Conservation (phyloP, 805 yeast species). For the Starmerella cellae region DNA sequence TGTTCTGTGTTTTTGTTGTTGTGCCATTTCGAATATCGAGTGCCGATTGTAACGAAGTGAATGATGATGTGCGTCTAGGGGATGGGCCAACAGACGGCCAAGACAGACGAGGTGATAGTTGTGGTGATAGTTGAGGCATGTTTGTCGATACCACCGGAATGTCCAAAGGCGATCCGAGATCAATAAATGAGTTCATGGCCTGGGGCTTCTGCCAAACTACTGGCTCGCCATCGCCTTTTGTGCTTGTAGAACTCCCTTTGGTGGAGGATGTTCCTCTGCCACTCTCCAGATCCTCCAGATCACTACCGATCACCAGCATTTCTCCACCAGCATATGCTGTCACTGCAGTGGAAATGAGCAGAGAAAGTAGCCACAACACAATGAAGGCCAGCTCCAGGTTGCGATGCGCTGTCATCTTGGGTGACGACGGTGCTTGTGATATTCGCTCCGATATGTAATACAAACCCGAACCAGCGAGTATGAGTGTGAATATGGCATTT, state of each 20-base stretch:
- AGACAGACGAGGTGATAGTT: conserved; percentile 7
- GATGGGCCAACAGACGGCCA: conserved; percentile 14
- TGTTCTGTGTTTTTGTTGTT: too few relatives aligned
- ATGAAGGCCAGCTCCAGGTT: conserved; percentile 12
- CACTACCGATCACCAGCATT: conserved; percentile 1
- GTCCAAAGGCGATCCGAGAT: conserved; percentile 6
- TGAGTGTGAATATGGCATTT: not conserved
- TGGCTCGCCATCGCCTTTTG: not conserved
- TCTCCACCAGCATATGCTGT: conserved; percentile 13
- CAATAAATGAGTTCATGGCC: not conserved
- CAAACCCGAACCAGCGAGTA: conserved; percentile 12
- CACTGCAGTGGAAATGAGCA: conserved; percentile 1
- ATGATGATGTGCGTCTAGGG: conserved; percentile 1
- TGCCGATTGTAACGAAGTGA: conserved; percentile 7
- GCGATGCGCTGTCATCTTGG: not conserved
- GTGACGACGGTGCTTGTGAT: not conserved
- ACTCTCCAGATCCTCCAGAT: not conserved
- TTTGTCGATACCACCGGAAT: not conserved
- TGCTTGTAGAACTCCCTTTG: not conserved
- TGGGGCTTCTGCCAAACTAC: not conserved
- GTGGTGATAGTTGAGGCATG: conserved; percentile 1
- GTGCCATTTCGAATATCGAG: not conserved
- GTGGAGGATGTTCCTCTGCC: not conserved
- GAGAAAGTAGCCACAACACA: conserved; percentile 12
- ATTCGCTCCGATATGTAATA: conserved; percentile 12